Base-by-base conservation (phyloP, 2,329 filamentous ascomycete genomes). In the Nemania bipapillata region DNA sequence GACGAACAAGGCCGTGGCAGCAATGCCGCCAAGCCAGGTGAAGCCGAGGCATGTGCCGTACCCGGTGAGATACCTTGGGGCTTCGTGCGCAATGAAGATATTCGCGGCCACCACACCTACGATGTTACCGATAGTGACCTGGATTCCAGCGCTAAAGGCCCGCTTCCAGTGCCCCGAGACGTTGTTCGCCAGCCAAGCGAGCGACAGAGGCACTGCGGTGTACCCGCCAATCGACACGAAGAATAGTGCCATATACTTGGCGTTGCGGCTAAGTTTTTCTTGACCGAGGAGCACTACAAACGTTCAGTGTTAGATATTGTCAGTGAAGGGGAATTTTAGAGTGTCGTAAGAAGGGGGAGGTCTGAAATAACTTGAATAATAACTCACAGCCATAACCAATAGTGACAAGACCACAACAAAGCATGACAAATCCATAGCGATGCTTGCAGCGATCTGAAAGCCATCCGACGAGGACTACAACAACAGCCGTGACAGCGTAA, bases 181-280 rank as follows among this genome's bases (percentile, higher is more conserved):
- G 66, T 87, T 87, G 76, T 86, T 86, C 9, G 81, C 77, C 1
- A 86, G 80, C 85, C 85, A 87, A 1, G 80, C 81, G 17, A 86
- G 72, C 0, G 75, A 73, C 32, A 81, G 74, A 5, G 81, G 80
- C 15, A 77, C 76, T 8, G 70, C 70, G 20, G 78, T 76, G 63
- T 78, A 80, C 5, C 77, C 79, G 17, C 80, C 81, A 2, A 75
- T 69, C 4, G 76, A 75, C 9, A 80, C 73, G 22, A 82, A 73
- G 73, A 82, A 82, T 11, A 79, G 68, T 37, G 80, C 80, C 45
- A 71, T 76, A 64, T 81, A 83, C 70, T 78, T 80, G 20, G 74
- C 73, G 15, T 76, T 73, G 54, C 75, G 75, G 11, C 69, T 72
- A 4, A 77, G 65, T 4, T 47, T 40, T 3, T 61, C 66, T 71